Evolutionary conservation across 371 early-diverging fungal species (phyloP), one percentile per base, ranked within the genome.

Genomic region (Mortierella sp.): DNA sequence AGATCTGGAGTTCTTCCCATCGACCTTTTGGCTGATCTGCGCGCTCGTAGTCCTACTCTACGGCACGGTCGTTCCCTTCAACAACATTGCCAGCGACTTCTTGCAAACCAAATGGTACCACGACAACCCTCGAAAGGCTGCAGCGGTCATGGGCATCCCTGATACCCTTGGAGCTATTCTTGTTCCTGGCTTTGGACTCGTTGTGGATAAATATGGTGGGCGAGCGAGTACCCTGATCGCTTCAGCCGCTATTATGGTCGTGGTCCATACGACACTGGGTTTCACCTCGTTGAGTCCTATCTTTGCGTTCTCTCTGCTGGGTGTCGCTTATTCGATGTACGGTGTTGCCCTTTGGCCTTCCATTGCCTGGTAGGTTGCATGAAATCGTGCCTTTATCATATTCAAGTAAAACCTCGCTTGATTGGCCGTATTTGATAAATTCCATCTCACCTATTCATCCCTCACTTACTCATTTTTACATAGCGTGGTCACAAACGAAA

Each of bases 301-400:
- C 10, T 71, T 80, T 48, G 88, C 91, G n/a, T 83, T 93, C n/a
- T 70, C 91, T 18, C 71, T 90, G 18, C 85, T 93, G 11, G 93
- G 94, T 21, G 70, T 92, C 10, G 88, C 89, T 10, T 94, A 94
- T 81, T 82, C 90, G 7, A 88, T 94, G 82, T 93, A 92, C 79
- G 93, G 93, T 27, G 91, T 91, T 5, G 92, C 92, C 5, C 83
- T 93, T 21, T 93, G 94, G 94, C 93, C 94, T 0, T 91, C 91
- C 35, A 88, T 93, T 60, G 93, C 94, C 0, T 84, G 84, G 84
- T 84, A 81, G 21, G 81, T 51, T 51, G 29, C 24, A 32, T 49
- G 32, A 35, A 3, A 3, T 60, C 44, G 12, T 44, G 7, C 11
- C 8, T 29, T 18, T 3, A 43, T 49, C 48, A 48, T 3, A 5